A percentile compares a stretch with the other conserved stretches of the same genome.
Conservation (phyloP, 1,284 basidiomycete species). For the Ustilago crameri region DNA sequence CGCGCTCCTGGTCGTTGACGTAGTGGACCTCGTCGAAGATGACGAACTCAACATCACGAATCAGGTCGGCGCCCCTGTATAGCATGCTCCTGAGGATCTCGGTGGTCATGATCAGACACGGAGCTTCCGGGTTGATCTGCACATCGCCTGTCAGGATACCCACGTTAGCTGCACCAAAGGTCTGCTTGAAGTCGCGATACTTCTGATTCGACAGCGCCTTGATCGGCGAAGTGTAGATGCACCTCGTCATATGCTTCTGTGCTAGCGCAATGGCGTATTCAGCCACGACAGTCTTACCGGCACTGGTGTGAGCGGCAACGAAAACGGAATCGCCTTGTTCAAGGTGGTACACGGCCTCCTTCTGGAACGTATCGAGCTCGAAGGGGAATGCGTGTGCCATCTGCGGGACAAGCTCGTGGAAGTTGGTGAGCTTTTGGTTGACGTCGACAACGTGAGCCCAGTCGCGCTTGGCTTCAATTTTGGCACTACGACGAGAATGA, state of each 20-base stretch:
- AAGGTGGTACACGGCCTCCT: slow-evolving; percentile 96
- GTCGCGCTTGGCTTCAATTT: slow-evolving; percentile 77
- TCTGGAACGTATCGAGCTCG: slow-evolving; percentile 90
- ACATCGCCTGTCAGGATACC: slow-evolving; percentile 99
- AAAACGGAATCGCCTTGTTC: slow-evolving; percentile 98
- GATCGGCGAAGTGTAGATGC: slow-evolving; percentile 98
- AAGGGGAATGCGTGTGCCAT: slow-evolving; percentile 87
- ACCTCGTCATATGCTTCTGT: slow-evolving; percentile 97
- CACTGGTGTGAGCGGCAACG: slow-evolving; percentile 97
- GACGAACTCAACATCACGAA: slow-evolving; percentile 98
- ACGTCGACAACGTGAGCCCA: slow-evolving; percentile 99
- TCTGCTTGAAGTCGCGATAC: slow-evolving; percentile 97
- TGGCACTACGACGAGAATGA: slow-evolving; percentile 29
- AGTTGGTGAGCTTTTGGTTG: slow-evolving; percentile 87
- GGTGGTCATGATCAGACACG: slow-evolving; percentile 88
- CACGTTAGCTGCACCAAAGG: slow-evolving; percentile 89
- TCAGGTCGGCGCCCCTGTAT: slow-evolving; percentile 85
- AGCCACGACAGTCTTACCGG: slow-evolving; percentile 99
- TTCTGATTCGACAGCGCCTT: slow-evolving; percentile 99
- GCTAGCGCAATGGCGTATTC: slow-evolving; percentile 98
- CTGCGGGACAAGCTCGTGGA: slow-evolving; percentile 85
- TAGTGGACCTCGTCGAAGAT: slow-evolving; percentile 99
- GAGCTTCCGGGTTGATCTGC: slow-evolving; percentile 98
- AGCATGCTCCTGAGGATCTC: slow-evolving; percentile 97
- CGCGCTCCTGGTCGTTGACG: slow-evolving; percentile 98